Evolutionary conservation across 345 rosid genomes (phyloP).

Genomic region (Litchi chinensis): DNA sequence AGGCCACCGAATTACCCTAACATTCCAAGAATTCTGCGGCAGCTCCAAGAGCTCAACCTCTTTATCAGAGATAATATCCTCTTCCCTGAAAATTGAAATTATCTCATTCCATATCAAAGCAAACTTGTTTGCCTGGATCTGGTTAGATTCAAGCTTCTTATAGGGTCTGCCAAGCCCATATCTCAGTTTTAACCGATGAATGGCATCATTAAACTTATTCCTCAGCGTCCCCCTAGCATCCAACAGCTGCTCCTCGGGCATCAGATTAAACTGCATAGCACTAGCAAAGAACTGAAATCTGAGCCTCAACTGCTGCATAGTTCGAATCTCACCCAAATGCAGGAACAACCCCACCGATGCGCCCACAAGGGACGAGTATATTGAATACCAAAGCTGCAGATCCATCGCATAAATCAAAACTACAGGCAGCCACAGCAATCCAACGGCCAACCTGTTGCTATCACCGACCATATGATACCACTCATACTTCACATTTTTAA

Average conservation of each 20-base stretch:
- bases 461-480: slow-evolving; percentile 64
- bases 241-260: slow-evolving; percentile 95
- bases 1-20: slow-evolving; percentile 92
- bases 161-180: slow-evolving; percentile 92
- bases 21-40: slow-evolving; percentile 91
- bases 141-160: slow-evolving; percentile 94
- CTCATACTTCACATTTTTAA: slow-evolving; percentile 50
- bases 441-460: slow-evolving; percentile 78
- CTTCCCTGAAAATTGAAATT: slow-evolving; percentile 84
- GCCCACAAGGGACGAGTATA: slow-evolving; percentile 85
- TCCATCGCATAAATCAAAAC: slow-evolving; percentile 85
- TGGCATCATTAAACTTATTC: slow-evolving; percentile 84
- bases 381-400: slow-evolving; percentile 93
- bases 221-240: slow-evolving; percentile 70
- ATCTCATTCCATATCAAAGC: slow-evolving; percentile 97
- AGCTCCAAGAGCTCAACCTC: slow-evolving; percentile 91
- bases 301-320: slow-evolving; percentile 80
- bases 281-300: slow-evolving; percentile 98
- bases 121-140: slow-evolving; percentile 90
- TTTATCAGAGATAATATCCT: slow-evolving; percentile 86
- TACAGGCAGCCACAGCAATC: slow-evolving; percentile 83
- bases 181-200: slow-evolving; percentile 83
- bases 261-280: slow-evolving; percentile 93
- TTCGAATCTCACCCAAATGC: slow-evolving; percentile 96
- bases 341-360: slow-evolving; percentile 83